Evolutionary conservation across 495 filamentous ascomycete genomes (phyloP).

Genomic region (Letharia lupina): DNA sequence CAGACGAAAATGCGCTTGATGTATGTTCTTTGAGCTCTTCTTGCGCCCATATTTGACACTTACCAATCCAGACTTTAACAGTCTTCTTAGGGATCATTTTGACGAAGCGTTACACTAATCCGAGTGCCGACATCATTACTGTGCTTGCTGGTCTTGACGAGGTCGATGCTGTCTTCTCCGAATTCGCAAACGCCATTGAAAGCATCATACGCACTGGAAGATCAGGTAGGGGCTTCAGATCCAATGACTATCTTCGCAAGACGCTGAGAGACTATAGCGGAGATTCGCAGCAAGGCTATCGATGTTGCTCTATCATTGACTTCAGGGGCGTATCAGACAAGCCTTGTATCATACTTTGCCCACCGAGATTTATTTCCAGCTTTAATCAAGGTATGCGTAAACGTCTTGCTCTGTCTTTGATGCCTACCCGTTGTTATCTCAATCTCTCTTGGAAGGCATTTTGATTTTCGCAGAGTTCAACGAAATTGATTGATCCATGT

Average conservation of each 20-base stretch:
- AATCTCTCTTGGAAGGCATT: neutral
- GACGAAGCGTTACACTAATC: slow-evolving; percentile 87
- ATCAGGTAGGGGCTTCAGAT: slow-evolving; percentile 45
- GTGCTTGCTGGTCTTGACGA: slow-evolving; percentile 81
- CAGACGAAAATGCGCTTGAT: slow-evolving; percentile 78
- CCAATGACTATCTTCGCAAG: slow-evolving; percentile 4
- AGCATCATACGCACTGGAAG: slow-evolving; percentile 69
- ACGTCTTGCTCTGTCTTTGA: neutral
- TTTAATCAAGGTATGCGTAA: slow-evolving; percentile 69
- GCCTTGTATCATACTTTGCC: slow-evolving; percentile 87
- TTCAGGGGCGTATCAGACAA: slow-evolving; percentile 91
- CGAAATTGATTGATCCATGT: neutral
- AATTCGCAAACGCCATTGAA: slow-evolving; percentile 80
- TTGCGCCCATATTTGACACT: slow-evolving; percentile 28
- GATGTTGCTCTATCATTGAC: slow-evolving; percentile 72
- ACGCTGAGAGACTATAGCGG: slow-evolving; percentile 40
- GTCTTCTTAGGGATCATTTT: slow-evolving; percentile 74
- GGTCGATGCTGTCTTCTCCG: slow-evolving; percentile 75
- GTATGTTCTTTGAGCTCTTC: slow-evolving; percentile 43
- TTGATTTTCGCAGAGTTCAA: neutral
- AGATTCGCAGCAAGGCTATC: slow-evolving; percentile 70
- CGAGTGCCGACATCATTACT: slow-evolving; percentile 88
- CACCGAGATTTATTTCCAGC: slow-evolving; percentile 90
- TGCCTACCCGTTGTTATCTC: neutral
- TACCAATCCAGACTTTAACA: slow-evolving; percentile 68